Base-by-base conservation (phyloP, 371 early-diverging fungal genomes). In the Mortierella polycephala region DNA sequence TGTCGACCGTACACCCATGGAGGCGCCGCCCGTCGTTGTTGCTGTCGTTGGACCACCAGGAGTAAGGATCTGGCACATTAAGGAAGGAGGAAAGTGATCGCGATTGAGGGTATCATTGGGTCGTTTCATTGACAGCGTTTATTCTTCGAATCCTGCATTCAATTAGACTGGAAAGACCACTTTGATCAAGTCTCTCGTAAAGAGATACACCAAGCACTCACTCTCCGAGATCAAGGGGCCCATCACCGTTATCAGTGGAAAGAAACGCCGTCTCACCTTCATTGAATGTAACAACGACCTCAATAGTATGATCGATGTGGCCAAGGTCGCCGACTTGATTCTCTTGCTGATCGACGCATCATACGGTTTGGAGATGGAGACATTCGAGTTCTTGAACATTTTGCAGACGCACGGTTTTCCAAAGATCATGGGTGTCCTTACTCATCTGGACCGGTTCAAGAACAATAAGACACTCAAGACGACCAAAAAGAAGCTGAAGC, bases 341-440 rank as follows among this genome's bases (percentile, higher is more conserved):
- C 88, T 99, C 46, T 85, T 99, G 62, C 85, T 94, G 76, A 94
- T 99, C 67, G 98, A 99, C 81, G 98, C 98, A 7, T 93, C 92
- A 74, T 98, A 94, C 81, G 99, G 99, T 39, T 95, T 99, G 83
- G 99, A 99, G 84, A 99, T 98, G 98, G 99, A 99, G 90, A 99
- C 99, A 0, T 99, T 99, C 75, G 99, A 99, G 88, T 98, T 98
- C 83, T 86, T 99, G 40, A 98, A 97, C 81, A 90, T 99, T 64
- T 86, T 99, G 42, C 99, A 98, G 77, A 90, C 95, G 5, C 99
- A 99, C 71, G 99, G 99, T 23, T 96, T 99, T 81, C 97, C 99
- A 12, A 96, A 96, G 69, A 91, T 99, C 30, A 98, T 99, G 95
- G 98, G 98, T 44, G 95, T 98, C 12, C 82, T 99, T 62, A 98